Percentiles rank a stretch among this genome's conserved stretches.
phyloP scores from a whole-genome alignment of 2,329 filamentous ascomycete species.

The Cyanodermella asteris region DNA sequence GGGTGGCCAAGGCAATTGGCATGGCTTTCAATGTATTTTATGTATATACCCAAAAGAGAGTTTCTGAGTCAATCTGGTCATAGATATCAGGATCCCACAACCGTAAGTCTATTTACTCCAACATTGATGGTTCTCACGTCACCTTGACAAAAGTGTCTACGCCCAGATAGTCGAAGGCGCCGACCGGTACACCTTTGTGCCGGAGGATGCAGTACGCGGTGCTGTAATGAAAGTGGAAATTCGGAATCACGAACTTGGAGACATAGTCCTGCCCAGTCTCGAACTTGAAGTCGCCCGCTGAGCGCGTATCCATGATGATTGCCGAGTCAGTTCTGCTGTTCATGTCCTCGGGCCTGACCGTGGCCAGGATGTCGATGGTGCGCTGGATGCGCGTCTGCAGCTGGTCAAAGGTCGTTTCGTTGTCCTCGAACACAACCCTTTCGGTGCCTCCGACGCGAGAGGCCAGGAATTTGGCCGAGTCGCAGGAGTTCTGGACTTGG shows the following conservation, averaged over 20 bases:
- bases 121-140: too few species aligned
- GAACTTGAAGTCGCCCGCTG: constrained; percentile 17
- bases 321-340: constrained; percentile 21
- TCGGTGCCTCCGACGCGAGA: constrained; percentile 17
- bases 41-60: too few species aligned
- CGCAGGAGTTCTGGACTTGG: constrained; percentile 25
- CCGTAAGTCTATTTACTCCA: too few species aligned
- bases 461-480: constrained; percentile 20
- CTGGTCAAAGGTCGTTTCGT: constrained; percentile 27
- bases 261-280: constrained; percentile 25
- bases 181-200: constrained; percentile 37
- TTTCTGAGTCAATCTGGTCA: too few species aligned
- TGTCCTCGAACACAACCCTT: constrained; percentile 16
- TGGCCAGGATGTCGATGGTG: constrained; percentile 25
- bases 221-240: constrained; percentile 41
- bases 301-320: constrained; percentile 16
- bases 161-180: constrained; percentile 35
- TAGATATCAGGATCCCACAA: too few species aligned
- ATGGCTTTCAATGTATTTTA: too few species aligned
- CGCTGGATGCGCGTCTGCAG: constrained; percentile 25
- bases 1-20: too few species aligned
- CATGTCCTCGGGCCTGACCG: constrained; percentile 19
- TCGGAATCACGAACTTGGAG: constrained; percentile 29
- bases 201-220: constrained; percentile 40
- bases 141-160: too few species aligned